These are phyloP conservation scores for Daldinia sp. DNA, from an alignment of 2,329 filamentous ascomycete genomes.

Conservation along the genomic window DNA sequence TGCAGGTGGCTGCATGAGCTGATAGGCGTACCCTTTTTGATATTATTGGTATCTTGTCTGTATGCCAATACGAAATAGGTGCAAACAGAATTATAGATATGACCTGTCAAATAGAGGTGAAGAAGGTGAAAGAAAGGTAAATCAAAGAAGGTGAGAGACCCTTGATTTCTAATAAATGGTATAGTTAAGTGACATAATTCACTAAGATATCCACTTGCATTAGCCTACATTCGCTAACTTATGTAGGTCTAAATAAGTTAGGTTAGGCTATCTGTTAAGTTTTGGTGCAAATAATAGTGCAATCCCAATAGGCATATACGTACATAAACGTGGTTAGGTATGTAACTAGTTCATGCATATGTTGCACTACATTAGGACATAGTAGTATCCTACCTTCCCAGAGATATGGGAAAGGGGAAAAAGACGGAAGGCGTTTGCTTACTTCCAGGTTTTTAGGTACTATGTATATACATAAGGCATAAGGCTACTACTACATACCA, in stretches of 20 bases:
- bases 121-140: not conserved
- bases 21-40: not conserved
- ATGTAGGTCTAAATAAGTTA: not conserved
- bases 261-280: not conserved
- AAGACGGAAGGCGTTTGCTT: not conserved
- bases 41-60: not conserved
- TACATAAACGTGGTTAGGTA: not conserved
- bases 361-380: not conserved
- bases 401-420: not conserved
- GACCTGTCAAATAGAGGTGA: constrained; percentile 3
- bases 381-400: not conserved
- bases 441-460: not conserved
- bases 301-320: not conserved
- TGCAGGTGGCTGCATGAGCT: not conserved
- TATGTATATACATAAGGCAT: no score
- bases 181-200: no score
- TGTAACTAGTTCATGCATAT: not conserved
- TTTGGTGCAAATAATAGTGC: not conserved
- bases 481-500: no score
- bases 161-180: not conserved
- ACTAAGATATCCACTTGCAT: not conserved
- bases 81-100: not conserved
- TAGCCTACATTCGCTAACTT: not conserved
- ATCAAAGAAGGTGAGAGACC: not conserved
- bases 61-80: not conserved